Conservation (phyloP, 2,329 filamentous ascomycete species). For the Teratosphaeria viscida region DNA sequence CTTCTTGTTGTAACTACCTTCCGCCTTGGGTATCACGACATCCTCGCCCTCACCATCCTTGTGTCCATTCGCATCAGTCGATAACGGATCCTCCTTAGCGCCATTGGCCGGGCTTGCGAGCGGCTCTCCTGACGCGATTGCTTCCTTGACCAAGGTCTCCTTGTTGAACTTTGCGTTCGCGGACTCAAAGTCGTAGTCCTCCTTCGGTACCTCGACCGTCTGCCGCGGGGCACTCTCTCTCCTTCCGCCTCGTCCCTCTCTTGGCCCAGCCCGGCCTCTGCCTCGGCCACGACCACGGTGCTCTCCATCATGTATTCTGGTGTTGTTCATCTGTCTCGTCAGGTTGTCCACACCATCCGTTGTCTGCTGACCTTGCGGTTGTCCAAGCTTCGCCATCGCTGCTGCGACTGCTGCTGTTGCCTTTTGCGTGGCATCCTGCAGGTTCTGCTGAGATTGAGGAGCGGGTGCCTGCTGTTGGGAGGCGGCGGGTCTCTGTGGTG, state of each 20-base stretch:
- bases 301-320: slow-evolving; percentile 41
- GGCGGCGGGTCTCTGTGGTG: slow-evolving; percentile 10
- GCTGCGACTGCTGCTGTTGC: slow-evolving; percentile 69
- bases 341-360: slow-evolving; percentile 51
- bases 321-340: slow-evolving; percentile 64
- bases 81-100: slow-evolving; percentile 12
- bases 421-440: slow-evolving; percentile 54
- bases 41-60: slow-evolving; percentile 20
- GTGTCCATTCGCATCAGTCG: slow-evolving; percentile 19
- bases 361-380: slow-evolving; percentile 1
- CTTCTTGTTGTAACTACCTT: slow-evolving; percentile 69
- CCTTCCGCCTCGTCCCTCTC: slow-evolving; percentile 28
- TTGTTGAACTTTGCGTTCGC: slow-evolving; percentile 86
- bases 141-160: slow-evolving; percentile 78
- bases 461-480: neutral
- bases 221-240: slow-evolving; percentile 28
- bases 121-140: slow-evolving; percentile 67
- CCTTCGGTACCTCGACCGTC: slow-evolving; percentile 71
- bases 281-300: slow-evolving; percentile 36
- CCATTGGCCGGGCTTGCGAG: slow-evolving; percentile 31
- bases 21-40: slow-evolving; percentile 36
- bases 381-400: slow-evolving; percentile 61
- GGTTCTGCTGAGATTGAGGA: slow-evolving; percentile 9
- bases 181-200: slow-evolving; percentile 85
- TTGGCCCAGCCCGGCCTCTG: slow-evolving; percentile 24